Conservation (phyloP, 2,329 filamentous ascomycete species). For the Curvularia hawaiiensis region DNA sequence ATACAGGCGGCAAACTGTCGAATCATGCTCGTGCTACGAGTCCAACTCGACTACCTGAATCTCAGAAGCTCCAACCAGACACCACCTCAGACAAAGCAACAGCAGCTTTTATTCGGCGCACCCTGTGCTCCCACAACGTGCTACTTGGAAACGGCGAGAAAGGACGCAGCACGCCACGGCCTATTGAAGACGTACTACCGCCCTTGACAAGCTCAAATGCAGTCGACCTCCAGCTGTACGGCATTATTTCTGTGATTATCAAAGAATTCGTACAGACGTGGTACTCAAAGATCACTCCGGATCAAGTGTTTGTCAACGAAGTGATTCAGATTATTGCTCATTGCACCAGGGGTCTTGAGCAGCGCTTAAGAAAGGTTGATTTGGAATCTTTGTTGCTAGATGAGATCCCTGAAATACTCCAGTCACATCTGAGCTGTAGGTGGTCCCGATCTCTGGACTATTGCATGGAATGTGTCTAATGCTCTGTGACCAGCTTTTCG, state of each 20-base stretch:
- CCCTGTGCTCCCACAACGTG: conserved; percentile 73
- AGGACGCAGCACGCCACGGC: conserved; percentile 62
- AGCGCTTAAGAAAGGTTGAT: conserved; percentile 81
- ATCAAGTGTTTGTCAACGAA: conserved; percentile 86
- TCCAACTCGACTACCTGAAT: conserved; percentile 25
- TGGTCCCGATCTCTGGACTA: conserved; percentile 31
- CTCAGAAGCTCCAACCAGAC: conserved; percentile 35
- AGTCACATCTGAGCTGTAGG: conserved; percentile 79
- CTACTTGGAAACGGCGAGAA: conserved; percentile 57
- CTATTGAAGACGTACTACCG: conserved; percentile 82
- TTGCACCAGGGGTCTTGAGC: conserved; percentile 84
- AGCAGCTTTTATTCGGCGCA: conserved; percentile 77
- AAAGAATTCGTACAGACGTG: conserved; percentile 90
- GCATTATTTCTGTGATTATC: conserved; percentile 85
- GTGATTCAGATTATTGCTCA: conserved; percentile 91
- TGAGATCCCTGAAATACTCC: conserved; percentile 81
- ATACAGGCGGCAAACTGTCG: conserved; percentile 18
- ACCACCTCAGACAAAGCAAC: conserved; percentile 78
- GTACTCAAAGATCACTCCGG: conserved; percentile 91
- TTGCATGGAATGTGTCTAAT: conserved; percentile 34
- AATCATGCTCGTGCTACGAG: conserved; percentile 23
- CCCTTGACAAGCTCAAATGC: conserved; percentile 94
- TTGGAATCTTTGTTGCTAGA: conserved; percentile 82
- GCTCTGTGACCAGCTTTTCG: conserved; percentile 67
- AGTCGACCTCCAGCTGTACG: conserved; percentile 91